Evolutionary conservation across 2,329 filamentous ascomycete species (phyloP).

Genomic region (Hypocreales sp.): DNA sequence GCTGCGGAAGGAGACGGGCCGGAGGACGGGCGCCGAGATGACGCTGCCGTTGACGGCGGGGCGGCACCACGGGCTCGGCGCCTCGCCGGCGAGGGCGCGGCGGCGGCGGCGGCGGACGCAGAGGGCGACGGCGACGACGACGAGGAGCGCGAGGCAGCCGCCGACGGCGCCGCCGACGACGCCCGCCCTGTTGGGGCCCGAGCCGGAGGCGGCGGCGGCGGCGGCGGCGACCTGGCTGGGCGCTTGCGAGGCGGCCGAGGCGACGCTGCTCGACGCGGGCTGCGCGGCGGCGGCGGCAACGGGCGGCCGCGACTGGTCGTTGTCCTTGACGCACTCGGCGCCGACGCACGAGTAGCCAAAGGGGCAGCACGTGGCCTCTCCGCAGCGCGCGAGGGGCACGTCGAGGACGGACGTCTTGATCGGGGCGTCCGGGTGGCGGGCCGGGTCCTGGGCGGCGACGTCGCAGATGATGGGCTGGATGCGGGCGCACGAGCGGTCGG

Average conservation of each 20-base stretch:
- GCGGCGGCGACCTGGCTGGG: slow-evolving; percentile 3
- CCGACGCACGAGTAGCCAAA: slow-evolving; percentile 52
- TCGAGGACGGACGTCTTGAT: slow-evolving; percentile 52
- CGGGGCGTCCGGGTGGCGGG: slow-evolving; percentile 35
- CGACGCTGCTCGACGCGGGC: slow-evolving; percentile 7
- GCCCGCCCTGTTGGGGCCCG: slow-evolving; percentile 18
- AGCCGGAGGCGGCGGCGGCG: slow-evolving; percentile 2
- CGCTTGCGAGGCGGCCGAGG: slow-evolving; percentile 4
- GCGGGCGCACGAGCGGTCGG: slow-evolving; percentile 36
- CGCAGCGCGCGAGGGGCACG: slow-evolving; percentile 41
- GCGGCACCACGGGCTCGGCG: too few species aligned
- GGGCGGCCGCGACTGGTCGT: slow-evolving; percentile 30
- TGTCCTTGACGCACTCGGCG: slow-evolving; percentile 32
- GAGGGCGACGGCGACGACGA: slow-evolving; percentile 22
- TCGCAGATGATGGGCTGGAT: slow-evolving; percentile 54
- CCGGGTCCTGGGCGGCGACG: slow-evolving; percentile 42
- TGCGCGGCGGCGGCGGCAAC: slow-evolving; percentile 11
- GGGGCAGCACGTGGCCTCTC: slow-evolving; percentile 46
- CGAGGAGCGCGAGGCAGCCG: slow-evolving; percentile 26
- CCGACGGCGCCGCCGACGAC: slow-evolving; percentile 32
- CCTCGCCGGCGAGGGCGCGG: too few species aligned
- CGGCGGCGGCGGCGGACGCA: slow-evolving; percentile 15
- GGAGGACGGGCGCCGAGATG: slow-evolving; percentile 41
- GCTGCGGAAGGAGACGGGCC: slow-evolving; percentile 25
- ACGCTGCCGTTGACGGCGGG: slow-evolving; percentile 30